Evolutionary conservation across 73 alveolate genomes (phyloP).

Genomic region (Paramecium sexaurelia): DNA sequence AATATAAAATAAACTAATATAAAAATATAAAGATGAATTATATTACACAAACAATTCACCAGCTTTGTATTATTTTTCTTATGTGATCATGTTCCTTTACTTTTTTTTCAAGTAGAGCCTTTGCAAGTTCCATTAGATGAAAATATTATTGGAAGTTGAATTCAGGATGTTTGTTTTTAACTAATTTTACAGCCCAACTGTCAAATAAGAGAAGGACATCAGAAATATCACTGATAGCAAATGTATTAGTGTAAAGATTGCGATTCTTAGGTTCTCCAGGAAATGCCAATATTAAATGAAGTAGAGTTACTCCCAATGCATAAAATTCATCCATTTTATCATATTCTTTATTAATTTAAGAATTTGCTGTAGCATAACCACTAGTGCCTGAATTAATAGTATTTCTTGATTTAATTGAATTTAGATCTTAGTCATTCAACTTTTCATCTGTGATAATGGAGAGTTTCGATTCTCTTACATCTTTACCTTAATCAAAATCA

Average conservation of each 20-base stretch:
- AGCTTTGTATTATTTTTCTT: neutral
- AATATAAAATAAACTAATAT: neutral
- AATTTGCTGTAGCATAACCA: constrained; percentile 44
- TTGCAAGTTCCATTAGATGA: constrained; percentile 36
- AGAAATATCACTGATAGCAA: constrained; percentile 49
- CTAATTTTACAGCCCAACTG: constrained; percentile 49
- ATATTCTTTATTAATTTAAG: constrained; percentile 20
- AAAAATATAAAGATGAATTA: neutral
- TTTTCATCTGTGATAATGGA: constrained; percentile 49
- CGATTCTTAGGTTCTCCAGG: constrained; percentile 58
- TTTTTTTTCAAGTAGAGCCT: constrained; percentile 11
- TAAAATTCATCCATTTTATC: constrained; percentile 55
- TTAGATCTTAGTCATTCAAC: neutral
- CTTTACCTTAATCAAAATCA: constrained; percentile 53
- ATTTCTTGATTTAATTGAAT: constrained; percentile 33
- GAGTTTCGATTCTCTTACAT: constrained; percentile 52
- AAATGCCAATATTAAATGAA: constrained; percentile 43
- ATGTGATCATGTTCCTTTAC: constrained; percentile 54
- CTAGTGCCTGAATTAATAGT: constrained; percentile 41
- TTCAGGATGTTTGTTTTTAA: constrained; percentile 21
- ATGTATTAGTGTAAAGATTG: constrained; percentile 24
- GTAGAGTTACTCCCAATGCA: constrained; percentile 37
- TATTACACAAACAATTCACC: constrained; percentile 42
- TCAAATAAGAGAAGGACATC: constrained; percentile 12
- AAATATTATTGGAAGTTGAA: neutral